Evolutionary conservation across 1,139 yeast genomes (phyloP), one percentile per base, ranked within the genome.

Genomic region (Lizanozyma gosingica): DNA sequence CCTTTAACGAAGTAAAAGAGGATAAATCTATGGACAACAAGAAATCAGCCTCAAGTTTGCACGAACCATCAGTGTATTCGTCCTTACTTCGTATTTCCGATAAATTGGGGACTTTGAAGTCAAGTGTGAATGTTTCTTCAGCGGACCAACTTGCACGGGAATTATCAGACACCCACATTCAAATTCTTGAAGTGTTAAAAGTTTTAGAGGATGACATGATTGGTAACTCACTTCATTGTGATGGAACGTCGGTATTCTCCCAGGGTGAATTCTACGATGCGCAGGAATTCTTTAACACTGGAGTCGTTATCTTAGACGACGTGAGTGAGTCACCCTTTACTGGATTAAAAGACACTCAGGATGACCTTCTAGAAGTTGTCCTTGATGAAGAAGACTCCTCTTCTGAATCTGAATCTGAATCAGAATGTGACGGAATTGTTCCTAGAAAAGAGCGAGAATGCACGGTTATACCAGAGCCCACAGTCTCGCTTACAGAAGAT

Each of bases 231-330:
- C 9, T 6, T 22, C 29, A 6, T 22, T 6, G 29, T 22, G 29
- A 22, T 22, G 29, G 29, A 6, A 22, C 11, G 6, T 22, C 29
- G 9, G 11, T 22, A 22, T 22, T 22, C 29, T 22, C 29, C 11
- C 29, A 6, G 29, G 29, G 29, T 22, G 85, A 80, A 40, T 83
- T 77, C 53, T 80, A 59, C 51, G 94, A 83, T 58, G 94, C 94
- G 2, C 67, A 67, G 37, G 90, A 83, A 37, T 67, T 67, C 41
- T 56, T 70, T 14, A 80, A 69, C 40, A 36, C 34, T 27, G 37
- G 34, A 15, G 36, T 35, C 15, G 34, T 33, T 35, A 33, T 37
- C 17, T 45, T 37, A 16, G 50, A 43, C 9, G 45, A 42, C 35
- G 45, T 35, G 18, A 46, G 45, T 33, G 47, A 38, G 17, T 18